These are phyloP conservation scores for Noccaea caerulescens DNA, from an alignment of 345 rosid genomes.

Conservation along the genomic window DNA sequence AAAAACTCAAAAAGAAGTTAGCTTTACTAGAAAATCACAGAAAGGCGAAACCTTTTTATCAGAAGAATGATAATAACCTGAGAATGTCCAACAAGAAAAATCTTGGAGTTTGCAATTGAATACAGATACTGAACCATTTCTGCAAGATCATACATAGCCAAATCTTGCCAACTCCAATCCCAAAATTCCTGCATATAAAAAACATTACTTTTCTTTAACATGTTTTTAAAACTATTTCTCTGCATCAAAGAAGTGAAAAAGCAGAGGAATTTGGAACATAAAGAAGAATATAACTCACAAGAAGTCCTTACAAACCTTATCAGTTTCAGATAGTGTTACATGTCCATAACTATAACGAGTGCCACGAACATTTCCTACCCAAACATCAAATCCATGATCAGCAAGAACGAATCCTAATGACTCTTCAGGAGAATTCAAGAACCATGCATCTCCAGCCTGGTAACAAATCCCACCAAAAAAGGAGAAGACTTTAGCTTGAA, in stretches of 20 bases:
- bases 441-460: conserved; percentile 90
- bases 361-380: conserved; percentile 94
- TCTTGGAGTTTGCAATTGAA: conserved; percentile 61
- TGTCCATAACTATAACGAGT: conserved; percentile 89
- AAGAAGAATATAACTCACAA: not conserved
- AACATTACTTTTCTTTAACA: not conserved
- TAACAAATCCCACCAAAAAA: conserved; percentile 11
- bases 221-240: not conserved
- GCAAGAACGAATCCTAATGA: conserved; percentile 88
- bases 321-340: conserved; percentile 63
- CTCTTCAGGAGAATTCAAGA: conserved; percentile 65
- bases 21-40: not conserved
- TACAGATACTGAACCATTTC: conserved; percentile 65
- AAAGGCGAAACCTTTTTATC: conserved; percentile 8
- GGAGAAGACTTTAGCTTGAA: conserved; percentile 21
- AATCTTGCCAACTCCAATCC: conserved; percentile 99
- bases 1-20: not conserved
- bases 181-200: conserved; percentile 68
- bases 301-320: conserved; percentile 55
- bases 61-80: conserved; percentile 58
- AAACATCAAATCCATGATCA: conserved; percentile 87
- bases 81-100: conserved; percentile 89
- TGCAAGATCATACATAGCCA: conserved; percentile 77
- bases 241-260: not conserved
- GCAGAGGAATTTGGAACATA: not conserved